A percentile compares a stretch with the other conserved stretches of the same genome.
phyloP scores from a whole-genome alignment of 768 basidiomycete genomes.

The Hericium alpestre region DNA sequence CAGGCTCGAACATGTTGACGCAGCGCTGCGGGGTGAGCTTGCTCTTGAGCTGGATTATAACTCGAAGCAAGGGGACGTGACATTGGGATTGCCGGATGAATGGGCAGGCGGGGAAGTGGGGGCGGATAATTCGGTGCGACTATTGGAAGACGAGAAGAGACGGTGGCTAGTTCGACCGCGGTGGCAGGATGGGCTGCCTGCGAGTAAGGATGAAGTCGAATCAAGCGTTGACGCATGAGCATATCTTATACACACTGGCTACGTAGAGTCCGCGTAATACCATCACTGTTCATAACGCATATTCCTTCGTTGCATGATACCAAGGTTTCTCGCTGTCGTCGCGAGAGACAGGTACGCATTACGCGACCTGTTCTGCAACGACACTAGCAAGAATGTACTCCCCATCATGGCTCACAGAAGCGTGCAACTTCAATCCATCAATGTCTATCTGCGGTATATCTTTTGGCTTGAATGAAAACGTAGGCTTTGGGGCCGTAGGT shows the following conservation, averaged over 20 bases:
- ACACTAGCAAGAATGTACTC: conserved; percentile 67
- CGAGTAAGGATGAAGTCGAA: background rate
- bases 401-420: conserved; percentile 76
- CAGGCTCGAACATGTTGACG: conserved; percentile 65
- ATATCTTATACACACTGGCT: background rate
- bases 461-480: no score
- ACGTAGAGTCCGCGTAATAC: no score
- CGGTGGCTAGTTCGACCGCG: conserved; percentile 36
- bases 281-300: background rate
- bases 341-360: background rate
- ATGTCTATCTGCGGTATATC: conserved; percentile 7
- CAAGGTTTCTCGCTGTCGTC: no score
- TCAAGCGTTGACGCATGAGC: background rate
- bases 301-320: background rate
- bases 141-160: conserved; percentile 14
- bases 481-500: no score
- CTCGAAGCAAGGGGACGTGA: conserved; percentile 1
- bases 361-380: conserved; percentile 32
- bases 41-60: conserved; percentile 25
- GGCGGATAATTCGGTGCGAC: conserved; percentile 7
- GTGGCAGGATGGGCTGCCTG: conserved; percentile 50
- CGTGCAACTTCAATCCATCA: conserved; percentile 35
- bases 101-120: conserved; percentile 8
- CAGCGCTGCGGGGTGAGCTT: conserved; percentile 37
- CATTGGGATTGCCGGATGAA: background rate